Percentiles rank a stretch among this genome's conserved stretches.
phyloP scores from a whole-genome alignment of 2,329 filamentous ascomycete species.

The Epichloe coenophiala region DNA sequence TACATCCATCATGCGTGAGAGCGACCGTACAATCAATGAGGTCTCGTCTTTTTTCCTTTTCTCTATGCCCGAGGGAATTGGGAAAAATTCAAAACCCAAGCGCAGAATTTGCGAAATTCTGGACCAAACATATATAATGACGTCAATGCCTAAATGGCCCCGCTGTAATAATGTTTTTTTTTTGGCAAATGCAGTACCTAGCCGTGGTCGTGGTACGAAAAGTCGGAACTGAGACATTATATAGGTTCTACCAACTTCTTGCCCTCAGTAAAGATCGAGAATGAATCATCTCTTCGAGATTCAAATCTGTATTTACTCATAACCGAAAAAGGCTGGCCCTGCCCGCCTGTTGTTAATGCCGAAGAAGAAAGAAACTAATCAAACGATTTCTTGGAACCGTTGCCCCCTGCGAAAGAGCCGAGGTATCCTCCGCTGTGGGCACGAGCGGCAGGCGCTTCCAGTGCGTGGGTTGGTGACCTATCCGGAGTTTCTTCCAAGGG shows the following conservation, averaged over 20 bases:
- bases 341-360: neutral
- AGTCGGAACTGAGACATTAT: no score
- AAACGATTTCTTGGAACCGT: conserved; percentile 45
- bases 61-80: no score
- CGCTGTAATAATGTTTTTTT: no score
- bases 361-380: conserved; percentile 20
- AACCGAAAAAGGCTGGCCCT: neutral
- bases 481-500: conserved; percentile 42
- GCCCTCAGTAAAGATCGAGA: no score
- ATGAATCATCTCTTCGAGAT: no score
- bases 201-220: no score
- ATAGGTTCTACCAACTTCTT: no score
- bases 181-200: no score
- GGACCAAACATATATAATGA: no score
- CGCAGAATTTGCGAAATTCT: no score
- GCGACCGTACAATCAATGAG: neutral
- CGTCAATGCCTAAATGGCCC: no score
- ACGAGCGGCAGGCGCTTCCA: conserved; percentile 17
- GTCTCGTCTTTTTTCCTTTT: neutral
- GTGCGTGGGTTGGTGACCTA: neutral
- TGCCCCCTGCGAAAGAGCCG: conserved; percentile 17
- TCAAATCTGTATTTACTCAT: neutral
- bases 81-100: no score
- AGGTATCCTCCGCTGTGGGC: conserved; percentile 34
- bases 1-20: neutral